A percentile compares a stretch with the other conserved stretches of the same genome.
Conservation (phyloP, 345 rosid species). For the Brassica incana region DNA sequence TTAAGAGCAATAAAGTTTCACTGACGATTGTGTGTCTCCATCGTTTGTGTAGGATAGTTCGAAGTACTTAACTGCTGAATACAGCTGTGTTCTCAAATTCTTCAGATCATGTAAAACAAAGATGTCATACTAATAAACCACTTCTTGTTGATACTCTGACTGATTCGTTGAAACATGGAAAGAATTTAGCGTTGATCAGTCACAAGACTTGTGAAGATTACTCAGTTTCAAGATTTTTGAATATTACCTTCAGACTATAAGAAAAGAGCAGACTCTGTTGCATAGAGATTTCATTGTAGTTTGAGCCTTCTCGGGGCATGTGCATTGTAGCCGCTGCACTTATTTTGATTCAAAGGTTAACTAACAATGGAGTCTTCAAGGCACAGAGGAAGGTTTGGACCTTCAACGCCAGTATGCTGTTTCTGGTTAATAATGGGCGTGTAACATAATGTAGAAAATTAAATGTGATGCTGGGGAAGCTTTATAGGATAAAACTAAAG, state of each 20-base stretch:
- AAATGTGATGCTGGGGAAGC: no score
- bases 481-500: no score
- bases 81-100: slow-evolving; percentile 78
- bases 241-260: slow-evolving; percentile 74
- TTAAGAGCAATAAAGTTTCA: neutral
- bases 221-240: neutral
- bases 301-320: slow-evolving; percentile 61
- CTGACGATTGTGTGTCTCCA: slow-evolving; percentile 83
- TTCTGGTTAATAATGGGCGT: no score
- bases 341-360: slow-evolving; percentile 43
- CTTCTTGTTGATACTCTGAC: neutral
- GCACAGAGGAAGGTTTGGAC: no score
- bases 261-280: slow-evolving; percentile 83
- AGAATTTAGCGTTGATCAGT: neutral
- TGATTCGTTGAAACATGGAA: neutral
- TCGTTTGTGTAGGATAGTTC: slow-evolving; percentile 82
- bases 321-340: slow-evolving; percentile 56
- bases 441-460: no score
- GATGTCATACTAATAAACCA: neutral
- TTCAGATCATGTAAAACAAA: slow-evolving; percentile 67
- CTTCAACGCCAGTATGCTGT: no score
- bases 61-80: slow-evolving; percentile 94
- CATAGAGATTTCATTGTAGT: slow-evolving; percentile 77
- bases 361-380: neutral
- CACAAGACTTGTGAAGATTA: neutral